Conservation (phyloP, 306 rosid genomes). For the Prunus campanulata region DNA sequence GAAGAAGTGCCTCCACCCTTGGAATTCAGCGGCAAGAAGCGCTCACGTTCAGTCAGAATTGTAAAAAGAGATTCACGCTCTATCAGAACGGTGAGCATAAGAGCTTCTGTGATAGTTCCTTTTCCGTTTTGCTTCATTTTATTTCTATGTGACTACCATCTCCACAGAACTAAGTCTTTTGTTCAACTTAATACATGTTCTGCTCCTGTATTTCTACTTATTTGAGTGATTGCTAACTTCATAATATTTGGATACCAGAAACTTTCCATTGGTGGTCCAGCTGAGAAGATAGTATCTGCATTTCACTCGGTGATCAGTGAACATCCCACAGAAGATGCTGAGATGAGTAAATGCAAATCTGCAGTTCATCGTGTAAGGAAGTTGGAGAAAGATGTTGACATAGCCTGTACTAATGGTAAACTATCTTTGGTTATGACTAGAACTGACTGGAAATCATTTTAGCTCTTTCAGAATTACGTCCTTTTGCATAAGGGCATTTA, state of each 20-base stretch:
- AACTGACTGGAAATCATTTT: not conserved
- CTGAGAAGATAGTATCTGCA: constrained; percentile 89
- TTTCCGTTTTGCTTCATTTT: not conserved
- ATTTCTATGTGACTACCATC: constrained; percentile 15
- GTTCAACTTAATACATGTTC: not conserved
- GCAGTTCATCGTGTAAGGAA: constrained; percentile 70
- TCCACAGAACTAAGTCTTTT: constrained; percentile 9
- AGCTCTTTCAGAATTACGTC: not conserved
- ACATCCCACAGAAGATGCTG: constrained; percentile 65
- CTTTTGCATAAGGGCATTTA: not conserved
- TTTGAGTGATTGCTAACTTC: not conserved
- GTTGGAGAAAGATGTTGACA: constrained; percentile 73
- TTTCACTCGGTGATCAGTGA: constrained; percentile 77
- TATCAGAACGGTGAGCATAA: constrained; percentile 70
- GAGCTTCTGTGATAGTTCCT: constrained; percentile 2
- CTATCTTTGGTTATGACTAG: not conserved
- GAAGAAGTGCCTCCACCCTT: constrained; percentile 70
- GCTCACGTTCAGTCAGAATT: constrained; percentile 70
- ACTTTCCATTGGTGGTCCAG: constrained; percentile 77
- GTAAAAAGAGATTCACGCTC: constrained; percentile 83
- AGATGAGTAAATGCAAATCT: constrained; percentile 79
- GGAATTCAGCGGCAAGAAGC: constrained; percentile 65
- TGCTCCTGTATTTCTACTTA: constrained; percentile 14
- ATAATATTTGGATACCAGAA: constrained; percentile 49
- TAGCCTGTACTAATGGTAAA: constrained; percentile 65